Evolutionary conservation across 495 filamentous ascomycete species (phyloP).

Genomic region (Penicillium maclennaniae): DNA sequence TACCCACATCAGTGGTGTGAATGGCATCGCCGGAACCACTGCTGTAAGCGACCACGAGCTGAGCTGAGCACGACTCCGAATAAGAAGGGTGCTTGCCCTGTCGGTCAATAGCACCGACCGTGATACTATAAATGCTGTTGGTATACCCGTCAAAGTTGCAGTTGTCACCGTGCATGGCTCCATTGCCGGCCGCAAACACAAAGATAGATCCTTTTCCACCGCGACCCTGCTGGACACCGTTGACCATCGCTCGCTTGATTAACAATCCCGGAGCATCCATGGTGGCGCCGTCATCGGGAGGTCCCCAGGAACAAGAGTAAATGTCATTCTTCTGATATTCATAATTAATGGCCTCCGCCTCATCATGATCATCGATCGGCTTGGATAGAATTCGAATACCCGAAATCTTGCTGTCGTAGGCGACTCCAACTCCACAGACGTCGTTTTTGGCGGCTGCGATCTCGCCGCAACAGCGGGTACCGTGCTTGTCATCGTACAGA

Average conservation of each 20-base stretch:
- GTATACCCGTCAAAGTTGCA: constrained; percentile 99
- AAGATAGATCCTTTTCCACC: constrained; percentile 83
- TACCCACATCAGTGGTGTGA: constrained; percentile 92
- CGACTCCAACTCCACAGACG: constrained; percentile 93
- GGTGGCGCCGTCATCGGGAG: constrained; percentile 82
- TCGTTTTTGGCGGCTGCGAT: constrained; percentile 86
- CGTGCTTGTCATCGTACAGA: constrained; percentile 78
- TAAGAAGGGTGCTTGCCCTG: constrained; percentile 85
- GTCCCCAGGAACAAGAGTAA: constrained; percentile 98
- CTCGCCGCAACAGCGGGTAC: constrained; percentile 92
- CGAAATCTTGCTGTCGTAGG: constrained; percentile 84
- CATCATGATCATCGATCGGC: constrained; percentile 86
- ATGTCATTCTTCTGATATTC: constrained; percentile 89
- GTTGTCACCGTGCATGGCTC: constrained; percentile 82
- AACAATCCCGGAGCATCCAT: constrained; percentile 94
- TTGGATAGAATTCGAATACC: constrained; percentile 88
- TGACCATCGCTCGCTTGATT: constrained; percentile 85
- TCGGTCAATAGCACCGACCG: constrained; percentile 88
- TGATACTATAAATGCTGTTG: constrained; percentile 98
- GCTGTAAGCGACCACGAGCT: constrained; percentile 93
- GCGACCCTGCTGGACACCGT: constrained; percentile 85
- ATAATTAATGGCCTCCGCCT: constrained; percentile 89
- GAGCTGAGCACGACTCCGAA: constrained; percentile 92
- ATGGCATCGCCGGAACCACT: constrained; percentile 86
- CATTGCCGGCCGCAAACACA: constrained; percentile 96